Base-by-base conservation (phyloP, 148 eudicot genomes). In the Salicornia ramosissima region DNA sequence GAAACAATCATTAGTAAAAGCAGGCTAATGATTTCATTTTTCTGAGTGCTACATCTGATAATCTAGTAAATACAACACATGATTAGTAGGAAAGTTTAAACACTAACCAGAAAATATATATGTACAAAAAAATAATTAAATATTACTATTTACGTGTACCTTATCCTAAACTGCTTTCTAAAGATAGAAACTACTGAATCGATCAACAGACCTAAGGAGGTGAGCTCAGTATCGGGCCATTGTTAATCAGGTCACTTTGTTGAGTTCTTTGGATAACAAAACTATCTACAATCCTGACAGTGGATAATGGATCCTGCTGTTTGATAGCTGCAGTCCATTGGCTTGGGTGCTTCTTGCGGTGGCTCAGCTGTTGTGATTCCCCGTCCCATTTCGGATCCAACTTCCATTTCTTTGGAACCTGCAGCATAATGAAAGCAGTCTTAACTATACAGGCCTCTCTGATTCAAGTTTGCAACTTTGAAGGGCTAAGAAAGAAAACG, bases 401-500 rank as follows among this genome's bases (percentile, higher is more conserved):
- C 82, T 94, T 90, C 98, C 98, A 94, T 39, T 86, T 86, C 80
- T 90, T 93, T 0, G 98, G 97, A 39, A 94, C 98, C 98, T 94
- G 79, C 70, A 74, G 43, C 40, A 36, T 36, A 3, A 36, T 36
- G 4, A 36, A 36, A 36, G 40, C 40, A 36, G 40, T 36, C n/a
- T n/a, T n/a, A n/a, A n/a, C n/a, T n/a, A n/a, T n/a, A n/a, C 40
- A 36, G 40, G 40, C 40, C 40, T 36, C 8, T n/a, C 8, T 36
- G 40, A 36, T 36, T 4, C 40, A 3, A 8, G 40, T n/a, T n/a
- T n/a, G n/a, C n/a, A n/a, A n/a, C n/a, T n/a, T n/a, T n/a, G n/a
- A n/a, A n/a, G n/a, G n/a, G n/a, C n/a, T n/a, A n/a, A n/a, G n/a
- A n/a, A n/a, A n/a, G n/a, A n/a, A n/a, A n/a, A n/a, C n/a, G n/a